Conservation (phyloP, 1,284 basidiomycete genomes). For the Porodaedalea pini region DNA sequence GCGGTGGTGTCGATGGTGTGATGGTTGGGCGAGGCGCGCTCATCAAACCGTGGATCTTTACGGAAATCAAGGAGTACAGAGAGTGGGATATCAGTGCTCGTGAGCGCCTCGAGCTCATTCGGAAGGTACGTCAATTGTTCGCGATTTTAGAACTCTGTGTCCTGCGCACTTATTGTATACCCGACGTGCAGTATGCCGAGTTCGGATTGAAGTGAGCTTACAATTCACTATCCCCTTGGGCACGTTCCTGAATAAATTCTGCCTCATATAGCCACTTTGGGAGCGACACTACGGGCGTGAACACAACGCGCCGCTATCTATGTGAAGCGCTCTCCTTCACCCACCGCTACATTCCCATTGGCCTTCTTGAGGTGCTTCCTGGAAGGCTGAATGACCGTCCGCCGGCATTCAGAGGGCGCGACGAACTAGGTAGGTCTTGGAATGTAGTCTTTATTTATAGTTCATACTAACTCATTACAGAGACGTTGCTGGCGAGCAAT, state of each 20-base stretch:
- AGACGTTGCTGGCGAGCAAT: slow-evolving; percentile 80
- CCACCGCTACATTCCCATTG: slow-evolving; percentile 92
- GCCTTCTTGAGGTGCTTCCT: slow-evolving; percentile 84
- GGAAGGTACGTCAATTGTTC: slow-evolving; percentile 53
- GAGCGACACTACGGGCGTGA: slow-evolving; percentile 88
- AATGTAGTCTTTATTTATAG: slow-evolving; percentile 6
- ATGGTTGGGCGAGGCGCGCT: slow-evolving; percentile 95
- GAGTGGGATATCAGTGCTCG: slow-evolving; percentile 95
- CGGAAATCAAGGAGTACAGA: slow-evolving; percentile 87
- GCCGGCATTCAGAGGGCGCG: slow-evolving; percentile 80
- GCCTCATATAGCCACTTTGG: slow-evolving; percentile 67
- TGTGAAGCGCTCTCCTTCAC: slow-evolving; percentile 95
- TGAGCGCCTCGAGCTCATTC: slow-evolving; percentile 85
- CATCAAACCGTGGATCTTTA: slow-evolving; percentile 97
- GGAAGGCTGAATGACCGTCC: slow-evolving; percentile 87
- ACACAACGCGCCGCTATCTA: slow-evolving; percentile 90
- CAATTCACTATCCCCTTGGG: slow-evolving; percentile 6
- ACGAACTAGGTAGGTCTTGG: slow-evolving; percentile 70
- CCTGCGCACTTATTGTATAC: not conserved
- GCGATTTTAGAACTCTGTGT: not conserved
- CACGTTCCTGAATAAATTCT: slow-evolving; percentile 5
- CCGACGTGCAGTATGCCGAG: slow-evolving; percentile 64
- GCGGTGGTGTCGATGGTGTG: slow-evolving; percentile 84
- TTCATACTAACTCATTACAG: slow-evolving; percentile 34
- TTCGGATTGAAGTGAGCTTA: slow-evolving; percentile 63